Evolutionary conservation across 495 filamentous ascomycete genomes (phyloP).

Genomic region (Glarea lozoyensis): DNA sequence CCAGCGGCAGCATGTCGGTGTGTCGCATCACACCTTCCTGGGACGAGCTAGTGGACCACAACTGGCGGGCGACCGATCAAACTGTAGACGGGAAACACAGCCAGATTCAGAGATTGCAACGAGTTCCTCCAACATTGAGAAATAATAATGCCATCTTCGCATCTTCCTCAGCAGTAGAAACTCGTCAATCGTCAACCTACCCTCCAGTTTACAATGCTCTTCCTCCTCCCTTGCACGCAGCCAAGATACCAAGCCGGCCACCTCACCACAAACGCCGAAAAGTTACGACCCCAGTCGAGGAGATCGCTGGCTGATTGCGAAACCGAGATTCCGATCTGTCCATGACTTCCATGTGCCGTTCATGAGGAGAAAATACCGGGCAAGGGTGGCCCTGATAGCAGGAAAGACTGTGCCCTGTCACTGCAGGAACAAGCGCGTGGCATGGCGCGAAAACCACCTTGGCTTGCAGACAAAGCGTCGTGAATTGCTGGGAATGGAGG

Average conservation of each 20-base stretch:
- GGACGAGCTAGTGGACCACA: no score
- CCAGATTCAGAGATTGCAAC: no score
- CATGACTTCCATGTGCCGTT: slow-evolving; percentile 12
- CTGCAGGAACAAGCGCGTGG: slow-evolving; percentile 22
- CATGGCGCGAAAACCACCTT: neutral
- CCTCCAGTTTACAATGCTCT: neutral
- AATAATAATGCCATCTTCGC: no score
- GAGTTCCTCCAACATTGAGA: no score
- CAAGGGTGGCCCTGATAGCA: slow-evolving; percentile 8
- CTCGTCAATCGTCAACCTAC: neutral
- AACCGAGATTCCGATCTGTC: neutral
- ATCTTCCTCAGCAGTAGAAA: neutral
- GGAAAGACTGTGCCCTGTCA: slow-evolving; percentile 8
- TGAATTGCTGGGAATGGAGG: neutral
- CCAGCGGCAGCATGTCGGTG: no score
- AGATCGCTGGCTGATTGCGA: neutral
- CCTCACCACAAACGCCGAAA: neutral
- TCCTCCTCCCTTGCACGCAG: neutral
- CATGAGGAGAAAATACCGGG: slow-evolving; percentile 10
- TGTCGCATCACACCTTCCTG: no score
- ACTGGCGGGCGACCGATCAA: no score
- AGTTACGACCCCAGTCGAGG: neutral
- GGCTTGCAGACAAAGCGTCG: neutral
- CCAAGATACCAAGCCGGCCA: neutral
- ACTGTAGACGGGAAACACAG: no score